These are phyloP conservation scores for Podila horticola DNA, from an alignment of 192 early-diverging fungal genomes.

Conservation along the genomic window DNA sequence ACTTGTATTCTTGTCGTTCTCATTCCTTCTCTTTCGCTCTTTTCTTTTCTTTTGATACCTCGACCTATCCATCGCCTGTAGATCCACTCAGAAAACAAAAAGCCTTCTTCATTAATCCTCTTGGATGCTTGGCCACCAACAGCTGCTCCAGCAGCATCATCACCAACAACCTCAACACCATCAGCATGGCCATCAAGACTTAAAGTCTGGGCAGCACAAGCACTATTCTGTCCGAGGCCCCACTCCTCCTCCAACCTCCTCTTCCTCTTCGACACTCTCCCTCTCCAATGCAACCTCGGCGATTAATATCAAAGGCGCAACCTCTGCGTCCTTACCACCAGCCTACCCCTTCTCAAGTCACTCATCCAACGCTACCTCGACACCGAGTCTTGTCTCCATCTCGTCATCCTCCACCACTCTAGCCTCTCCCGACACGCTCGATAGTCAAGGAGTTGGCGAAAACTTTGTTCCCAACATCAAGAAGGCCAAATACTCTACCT, in stretches of 20 bases:
- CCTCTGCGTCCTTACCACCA: constrained; percentile 30
- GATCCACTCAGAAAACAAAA: not conserved
- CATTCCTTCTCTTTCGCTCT: no score
- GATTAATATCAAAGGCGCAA: constrained; percentile 17
- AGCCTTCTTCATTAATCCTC: not conserved
- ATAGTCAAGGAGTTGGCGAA: constrained; percentile 21
- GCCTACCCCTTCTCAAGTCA: constrained; percentile 42
- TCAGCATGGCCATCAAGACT: constrained; percentile 6
- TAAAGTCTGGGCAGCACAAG: constrained; percentile 9
- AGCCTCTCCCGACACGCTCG: constrained; percentile 22
- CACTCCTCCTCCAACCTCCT: constrained; percentile 5
- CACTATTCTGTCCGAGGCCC: constrained; percentile 4
- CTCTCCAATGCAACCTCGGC: constrained; percentile 6
- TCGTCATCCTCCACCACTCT: constrained; percentile 19
- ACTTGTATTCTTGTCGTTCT: no score
- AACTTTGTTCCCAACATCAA: constrained; percentile 58
- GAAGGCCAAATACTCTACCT: constrained; percentile 69
- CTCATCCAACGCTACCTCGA: constrained; percentile 13
- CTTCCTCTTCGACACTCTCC: constrained; percentile 25
- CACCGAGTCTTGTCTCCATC: constrained; percentile 25
- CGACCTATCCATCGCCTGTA: not conserved
- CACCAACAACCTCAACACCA: constrained; percentile 18
- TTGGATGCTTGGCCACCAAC: constrained; percentile 52
- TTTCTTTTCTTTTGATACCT: no score
- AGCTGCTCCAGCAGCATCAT: constrained; percentile 50